These are phyloP conservation scores for Nakazawaea ernobii DNA, from an alignment of 805 yeast species.

Conservation along the genomic window DNA sequence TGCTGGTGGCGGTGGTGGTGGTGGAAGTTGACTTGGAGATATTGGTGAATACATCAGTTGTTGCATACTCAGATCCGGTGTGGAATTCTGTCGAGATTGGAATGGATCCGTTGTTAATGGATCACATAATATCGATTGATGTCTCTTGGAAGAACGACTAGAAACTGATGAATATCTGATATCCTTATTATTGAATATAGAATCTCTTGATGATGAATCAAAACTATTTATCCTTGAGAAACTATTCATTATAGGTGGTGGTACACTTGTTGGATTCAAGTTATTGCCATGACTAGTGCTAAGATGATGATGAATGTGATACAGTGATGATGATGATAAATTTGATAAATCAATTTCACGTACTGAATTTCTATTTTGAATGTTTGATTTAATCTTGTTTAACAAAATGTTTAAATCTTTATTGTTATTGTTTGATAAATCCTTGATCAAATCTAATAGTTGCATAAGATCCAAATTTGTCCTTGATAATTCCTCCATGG, in stretches of 20 bases:
- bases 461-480: slow-evolving; percentile 49
- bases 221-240: slow-evolving; percentile 8
- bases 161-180: slow-evolving; percentile 13
- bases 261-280: slow-evolving; percentile 2
- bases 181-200: slow-evolving; percentile 16
- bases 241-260: slow-evolving; percentile 1
- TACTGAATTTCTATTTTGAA: slow-evolving; percentile 25
- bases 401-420: slow-evolving; percentile 16
- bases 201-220: slow-evolving; percentile 6
- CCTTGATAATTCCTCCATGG: slow-evolving; percentile 41
- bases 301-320: neutral
- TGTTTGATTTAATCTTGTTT: slow-evolving; percentile 21
- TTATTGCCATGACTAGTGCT: neutral
- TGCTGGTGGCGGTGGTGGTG: slow-evolving; percentile 11
- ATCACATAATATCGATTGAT: slow-evolving; percentile 7
- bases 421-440: slow-evolving; percentile 17
- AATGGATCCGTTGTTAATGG: slow-evolving; percentile 10
- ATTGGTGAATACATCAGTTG: slow-evolving; percentile 6
- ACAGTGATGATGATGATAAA: neutral
- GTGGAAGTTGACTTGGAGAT: slow-evolving; percentile 10
- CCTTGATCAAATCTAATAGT: slow-evolving; percentile 36
- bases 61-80: slow-evolving; percentile 9
- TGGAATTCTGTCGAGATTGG: slow-evolving; percentile 8
- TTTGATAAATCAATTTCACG: slow-evolving; percentile 12
- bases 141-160: slow-evolving; percentile 10